Evolutionary conservation across 768 basidiomycete genomes (phyloP).

Genomic region (Coprinopsis marcescibilis): DNA sequence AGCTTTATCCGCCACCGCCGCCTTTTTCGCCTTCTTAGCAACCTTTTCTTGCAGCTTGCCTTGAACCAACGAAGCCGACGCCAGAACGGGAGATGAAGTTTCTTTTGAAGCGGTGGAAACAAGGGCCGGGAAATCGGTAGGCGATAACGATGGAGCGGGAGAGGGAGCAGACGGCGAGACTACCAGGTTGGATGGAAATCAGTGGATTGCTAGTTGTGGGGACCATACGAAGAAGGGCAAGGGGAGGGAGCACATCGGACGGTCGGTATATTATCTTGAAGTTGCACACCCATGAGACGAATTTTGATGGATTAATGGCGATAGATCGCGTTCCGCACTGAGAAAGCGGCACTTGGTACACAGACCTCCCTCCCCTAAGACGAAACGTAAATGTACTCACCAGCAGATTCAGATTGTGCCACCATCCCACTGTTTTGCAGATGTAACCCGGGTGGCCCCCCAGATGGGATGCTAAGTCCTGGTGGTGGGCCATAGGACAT

Average conservation of each 20-base stretch:
- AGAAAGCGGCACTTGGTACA: conserved; percentile 85
- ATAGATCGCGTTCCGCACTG: conserved; percentile 80
- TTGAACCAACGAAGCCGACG: conserved; percentile 14
- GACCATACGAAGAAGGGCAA: conserved; percentile 35
- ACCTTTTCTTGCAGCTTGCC: conserved; percentile 49
- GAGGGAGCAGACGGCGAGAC: conserved; percentile 34
- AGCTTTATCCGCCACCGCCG: conserved; percentile 51
- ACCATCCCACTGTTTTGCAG: conserved; percentile 17
- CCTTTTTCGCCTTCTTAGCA: conserved; percentile 60
- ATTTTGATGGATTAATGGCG: conserved; percentile 53
- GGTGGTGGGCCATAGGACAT: conserved; percentile 60
- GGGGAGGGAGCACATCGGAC: conserved; percentile 38
- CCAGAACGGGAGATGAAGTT: neutral
- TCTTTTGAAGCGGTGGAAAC: conserved; percentile 29
- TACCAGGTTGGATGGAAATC: conserved; percentile 34
- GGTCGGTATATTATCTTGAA: conserved; percentile 21
- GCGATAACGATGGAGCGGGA: conserved; percentile 51
- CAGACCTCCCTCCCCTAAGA: conserved; percentile 78
- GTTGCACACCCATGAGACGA: conserved; percentile 27
- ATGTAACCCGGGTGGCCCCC: conserved; percentile 19
- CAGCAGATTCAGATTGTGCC: conserved; percentile 37
- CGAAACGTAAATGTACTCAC: conserved; percentile 58
- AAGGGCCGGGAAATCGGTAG: conserved; percentile 75
- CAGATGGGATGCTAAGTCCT: conserved; percentile 46
- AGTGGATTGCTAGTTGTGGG: conserved; percentile 50